Conservation (phyloP, 192 early-diverging fungal genomes). For the Coemansia sp. region DNA sequence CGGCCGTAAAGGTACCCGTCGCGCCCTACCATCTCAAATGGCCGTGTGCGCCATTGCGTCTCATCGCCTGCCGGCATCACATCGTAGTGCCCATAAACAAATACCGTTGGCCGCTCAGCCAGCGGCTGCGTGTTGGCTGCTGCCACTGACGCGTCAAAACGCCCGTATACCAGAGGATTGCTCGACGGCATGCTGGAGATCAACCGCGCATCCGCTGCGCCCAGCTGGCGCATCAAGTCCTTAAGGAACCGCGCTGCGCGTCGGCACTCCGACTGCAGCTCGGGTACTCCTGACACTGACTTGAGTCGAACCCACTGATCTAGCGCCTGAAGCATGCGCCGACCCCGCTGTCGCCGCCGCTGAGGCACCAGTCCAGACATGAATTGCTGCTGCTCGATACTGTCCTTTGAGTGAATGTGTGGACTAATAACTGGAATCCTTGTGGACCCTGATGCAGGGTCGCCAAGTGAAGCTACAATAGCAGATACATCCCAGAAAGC, state of each 20-base stretch:
- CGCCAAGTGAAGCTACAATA: neutral
- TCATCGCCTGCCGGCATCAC: constrained; percentile 71
- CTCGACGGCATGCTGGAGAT: constrained; percentile 61
- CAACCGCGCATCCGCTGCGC: constrained; percentile 58
- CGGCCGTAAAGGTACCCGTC: constrained; percentile 77
- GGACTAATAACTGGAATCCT: neutral
- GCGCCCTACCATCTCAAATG: constrained; percentile 64
- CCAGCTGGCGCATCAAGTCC: constrained; percentile 64
- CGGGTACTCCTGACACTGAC: constrained; percentile 67
- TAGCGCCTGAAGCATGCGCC: constrained; percentile 60
- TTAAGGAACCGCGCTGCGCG: constrained; percentile 72
- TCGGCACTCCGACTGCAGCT: constrained; percentile 69
- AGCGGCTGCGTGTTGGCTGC: constrained; percentile 17
- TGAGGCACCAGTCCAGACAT: neutral
- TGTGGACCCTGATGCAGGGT: neutral
- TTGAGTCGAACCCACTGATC: constrained; percentile 69
- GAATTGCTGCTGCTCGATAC: neutral
- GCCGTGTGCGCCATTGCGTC: constrained; percentile 63
- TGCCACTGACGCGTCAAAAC: constrained; percentile 50
- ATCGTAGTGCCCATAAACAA: constrained; percentile 82
- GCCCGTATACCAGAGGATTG: constrained; percentile 72
- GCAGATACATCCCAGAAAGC: constrained; percentile 59
- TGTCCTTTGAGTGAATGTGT: neutral
- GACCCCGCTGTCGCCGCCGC: constrained; percentile 16
- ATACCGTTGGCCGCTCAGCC: constrained; percentile 52